These are phyloP conservation scores for Erythrobasidium hasegawianum DNA, from an alignment of 1,284 basidiomycete species.

Conservation along the genomic window DNA sequence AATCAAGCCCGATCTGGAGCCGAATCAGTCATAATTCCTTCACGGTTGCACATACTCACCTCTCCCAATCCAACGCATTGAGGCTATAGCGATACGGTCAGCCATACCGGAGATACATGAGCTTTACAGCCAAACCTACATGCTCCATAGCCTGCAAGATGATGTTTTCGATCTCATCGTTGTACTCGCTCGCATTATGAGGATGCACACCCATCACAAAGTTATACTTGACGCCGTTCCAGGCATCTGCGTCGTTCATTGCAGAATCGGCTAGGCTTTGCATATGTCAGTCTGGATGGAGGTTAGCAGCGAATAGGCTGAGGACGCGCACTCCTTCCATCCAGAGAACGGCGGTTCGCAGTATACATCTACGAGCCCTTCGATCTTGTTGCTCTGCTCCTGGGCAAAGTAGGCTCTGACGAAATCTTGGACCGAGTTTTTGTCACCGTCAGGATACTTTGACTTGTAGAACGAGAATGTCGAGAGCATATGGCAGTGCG, in stretches of 20 bases:
- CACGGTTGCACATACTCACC: neutral
- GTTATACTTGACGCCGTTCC: constrained; percentile 64
- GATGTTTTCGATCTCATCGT: constrained; percentile 62
- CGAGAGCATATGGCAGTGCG: constrained; percentile 69
- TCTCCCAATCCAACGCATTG: constrained; percentile 75
- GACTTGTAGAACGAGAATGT: constrained; percentile 62
- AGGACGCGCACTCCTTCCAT: constrained; percentile 28
- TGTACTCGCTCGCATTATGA: constrained; percentile 67
- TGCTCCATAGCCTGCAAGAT: constrained; percentile 74
- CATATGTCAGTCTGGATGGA: constrained; percentile 55
- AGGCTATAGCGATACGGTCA: constrained; percentile 54
- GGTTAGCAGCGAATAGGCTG: neutral
- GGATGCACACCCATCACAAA: constrained; percentile 44
- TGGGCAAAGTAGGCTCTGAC: constrained; percentile 58
- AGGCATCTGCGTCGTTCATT: constrained; percentile 54
- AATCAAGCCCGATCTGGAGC: constrained; percentile 70
- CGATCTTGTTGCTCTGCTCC: constrained; percentile 49
- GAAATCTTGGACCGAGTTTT: constrained; percentile 61
- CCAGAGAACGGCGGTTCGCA: constrained; percentile 67
- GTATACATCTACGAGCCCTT: constrained; percentile 72
- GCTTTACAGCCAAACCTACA: constrained; percentile 71
- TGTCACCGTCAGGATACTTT: constrained; percentile 59
- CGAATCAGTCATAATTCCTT: neutral
- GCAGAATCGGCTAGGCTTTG: constrained; percentile 69
- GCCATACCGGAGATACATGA: constrained; percentile 48